Conservation (phyloP, 2,329 filamentous ascomycete genomes). For the Fonsecaea monophora region DNA sequence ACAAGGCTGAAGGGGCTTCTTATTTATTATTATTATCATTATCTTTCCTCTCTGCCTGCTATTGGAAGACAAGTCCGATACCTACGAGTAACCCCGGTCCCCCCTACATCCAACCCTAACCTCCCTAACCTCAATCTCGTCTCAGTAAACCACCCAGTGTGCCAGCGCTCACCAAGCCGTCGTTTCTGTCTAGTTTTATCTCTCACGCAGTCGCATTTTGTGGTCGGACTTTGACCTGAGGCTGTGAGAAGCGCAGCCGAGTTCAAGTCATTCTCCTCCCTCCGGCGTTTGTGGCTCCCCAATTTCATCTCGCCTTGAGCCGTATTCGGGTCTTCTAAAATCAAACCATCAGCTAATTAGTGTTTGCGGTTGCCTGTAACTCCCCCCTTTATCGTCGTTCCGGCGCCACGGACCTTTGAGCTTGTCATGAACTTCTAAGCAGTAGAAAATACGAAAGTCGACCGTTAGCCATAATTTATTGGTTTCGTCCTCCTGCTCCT, state of each 20-base stretch:
- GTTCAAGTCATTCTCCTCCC: background rate
- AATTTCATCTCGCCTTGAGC: slow-evolving; percentile 15
- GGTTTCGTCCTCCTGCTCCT: background rate
- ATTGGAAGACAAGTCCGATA: slow-evolving; percentile 10
- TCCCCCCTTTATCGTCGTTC: slow-evolving; percentile 7
- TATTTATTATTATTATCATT: too few relatives aligned
- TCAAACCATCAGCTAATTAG: slow-evolving; percentile 4
- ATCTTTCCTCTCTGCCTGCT: background rate
- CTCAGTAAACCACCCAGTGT: background rate
- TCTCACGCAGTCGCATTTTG: background rate
- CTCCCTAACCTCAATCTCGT: background rate
- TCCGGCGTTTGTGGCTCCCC: slow-evolving; percentile 1
- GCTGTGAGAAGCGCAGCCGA: background rate
- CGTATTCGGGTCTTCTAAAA: background rate
- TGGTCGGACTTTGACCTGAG: slow-evolving; percentile 27
- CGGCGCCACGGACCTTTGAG: slow-evolving; percentile 25
- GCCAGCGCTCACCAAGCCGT: background rate
- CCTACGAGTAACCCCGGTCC: background rate
- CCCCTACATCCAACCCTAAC: too few relatives aligned
- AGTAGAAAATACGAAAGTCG: slow-evolving; percentile 3
- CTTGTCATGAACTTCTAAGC: slow-evolving; percentile 3
- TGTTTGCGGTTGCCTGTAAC: background rate
- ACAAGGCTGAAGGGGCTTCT: slow-evolving; percentile 1
- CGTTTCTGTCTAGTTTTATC: background rate
- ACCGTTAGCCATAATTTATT: slow-evolving; percentile 10